Conservation (phyloP, 495 filamentous ascomycete genomes). For the Xylaria grammica region DNA sequence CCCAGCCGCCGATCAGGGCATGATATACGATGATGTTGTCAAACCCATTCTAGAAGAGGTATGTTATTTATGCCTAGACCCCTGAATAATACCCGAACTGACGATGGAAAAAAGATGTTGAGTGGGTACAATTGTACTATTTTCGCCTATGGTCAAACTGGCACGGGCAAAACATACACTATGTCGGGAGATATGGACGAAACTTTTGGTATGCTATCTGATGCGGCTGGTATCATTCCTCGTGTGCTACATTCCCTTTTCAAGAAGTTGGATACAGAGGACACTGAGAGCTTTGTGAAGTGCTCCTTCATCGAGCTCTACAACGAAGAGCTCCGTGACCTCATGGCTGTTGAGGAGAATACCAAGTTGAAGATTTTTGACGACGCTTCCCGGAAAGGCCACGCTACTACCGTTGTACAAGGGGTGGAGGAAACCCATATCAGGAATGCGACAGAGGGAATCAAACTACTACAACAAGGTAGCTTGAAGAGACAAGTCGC, state of each 20-base stretch:
- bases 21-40: constrained; percentile 94
- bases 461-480: constrained; percentile 85
- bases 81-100: background rate
- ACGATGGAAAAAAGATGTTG: constrained; percentile 70
- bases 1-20: constrained; percentile 88
- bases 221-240: constrained; percentile 92
- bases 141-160: constrained; percentile 97
- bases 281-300: constrained; percentile 88
- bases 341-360: constrained; percentile 79
- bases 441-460: constrained; percentile 79
- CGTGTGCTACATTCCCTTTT: constrained; percentile 87
- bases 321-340: constrained; percentile 93
- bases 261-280: constrained; percentile 74
- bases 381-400: constrained; percentile 81
- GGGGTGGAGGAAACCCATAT: constrained; percentile 98
- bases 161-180: constrained; percentile 98
- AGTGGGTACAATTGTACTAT: constrained; percentile 98
- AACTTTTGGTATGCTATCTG: constrained; percentile 80
- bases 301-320: constrained; percentile 99
- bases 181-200: constrained; percentile 98
- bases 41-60: constrained; percentile 92
- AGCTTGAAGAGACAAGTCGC: constrained; percentile 95
- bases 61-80: constrained; percentile 28
- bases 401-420: constrained; percentile 82
- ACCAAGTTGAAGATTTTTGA: constrained; percentile 94